Conservation (phyloP, 495 filamentous ascomycete genomes). For the Penicillium daleae region DNA sequence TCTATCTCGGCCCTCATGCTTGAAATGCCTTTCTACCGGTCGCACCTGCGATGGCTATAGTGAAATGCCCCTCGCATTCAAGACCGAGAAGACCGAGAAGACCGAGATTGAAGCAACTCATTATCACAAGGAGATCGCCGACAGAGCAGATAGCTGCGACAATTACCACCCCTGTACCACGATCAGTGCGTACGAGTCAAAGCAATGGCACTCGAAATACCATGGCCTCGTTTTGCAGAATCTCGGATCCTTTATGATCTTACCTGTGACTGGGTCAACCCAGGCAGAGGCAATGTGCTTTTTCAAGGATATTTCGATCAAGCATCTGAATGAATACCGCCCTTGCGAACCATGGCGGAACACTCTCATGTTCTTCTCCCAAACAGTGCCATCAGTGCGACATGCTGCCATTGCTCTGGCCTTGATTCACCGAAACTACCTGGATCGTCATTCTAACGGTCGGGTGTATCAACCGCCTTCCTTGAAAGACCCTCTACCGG, state of each 20-base stretch:
- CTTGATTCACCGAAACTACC: constrained; percentile 27
- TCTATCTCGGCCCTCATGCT: constrained; percentile 1
- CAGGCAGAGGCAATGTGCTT: constrained; percentile 33
- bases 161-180: not conserved
- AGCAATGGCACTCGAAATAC: not conserved
- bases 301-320: constrained; percentile 34
- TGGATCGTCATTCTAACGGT: constrained; percentile 7
- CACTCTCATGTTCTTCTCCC: constrained; percentile 36
- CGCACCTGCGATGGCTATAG: not conserved
- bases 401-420: constrained; percentile 37
- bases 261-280: constrained; percentile 14
- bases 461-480: not conserved
- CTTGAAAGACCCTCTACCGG: not conserved
- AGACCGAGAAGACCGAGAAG: not conserved
- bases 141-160: not conserved
- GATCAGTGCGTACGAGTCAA: not conserved
- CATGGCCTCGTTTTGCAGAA: not conserved
- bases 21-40: not conserved
- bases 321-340: constrained; percentile 35
- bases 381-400: constrained; percentile 37
- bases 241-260: not conserved
- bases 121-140: not conserved
- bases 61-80: not conserved
- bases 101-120: not conserved
- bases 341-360: constrained; percentile 33